phyloP scores from a whole-genome alignment of 768 basidiomycete species.

The Asterophora parasitica region DNA sequence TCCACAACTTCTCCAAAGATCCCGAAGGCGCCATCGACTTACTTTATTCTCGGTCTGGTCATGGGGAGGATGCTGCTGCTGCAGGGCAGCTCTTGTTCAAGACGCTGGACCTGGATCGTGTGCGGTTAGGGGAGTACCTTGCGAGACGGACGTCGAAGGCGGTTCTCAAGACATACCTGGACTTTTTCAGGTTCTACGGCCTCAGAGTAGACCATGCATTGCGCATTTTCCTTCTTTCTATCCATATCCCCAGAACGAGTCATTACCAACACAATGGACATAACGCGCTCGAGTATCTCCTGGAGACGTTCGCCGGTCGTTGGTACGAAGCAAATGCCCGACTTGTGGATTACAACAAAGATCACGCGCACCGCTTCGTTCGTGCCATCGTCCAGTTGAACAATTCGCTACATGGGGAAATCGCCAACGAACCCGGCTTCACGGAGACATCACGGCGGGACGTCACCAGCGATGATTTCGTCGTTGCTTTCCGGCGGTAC shows the following conservation, averaged over 20 bases:
- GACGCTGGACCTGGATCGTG: conserved; percentile 77
- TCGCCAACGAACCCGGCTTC: conserved; percentile 55
- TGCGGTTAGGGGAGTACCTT: conserved; percentile 80
- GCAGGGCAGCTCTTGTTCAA: conserved; percentile 79
- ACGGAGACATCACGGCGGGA: conserved; percentile 51
- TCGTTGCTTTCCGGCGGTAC: conserved; percentile 74
- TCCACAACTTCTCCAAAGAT: conserved; percentile 74
- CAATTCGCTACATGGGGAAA: conserved; percentile 76
- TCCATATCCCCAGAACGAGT: conserved; percentile 48
- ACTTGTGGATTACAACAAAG: conserved; percentile 76
- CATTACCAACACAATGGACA: conserved; percentile 33
- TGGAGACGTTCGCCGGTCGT: conserved; percentile 79
- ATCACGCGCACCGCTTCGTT: conserved; percentile 71
- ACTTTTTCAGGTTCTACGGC: conserved; percentile 81
- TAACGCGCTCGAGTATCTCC: conserved; percentile 58
- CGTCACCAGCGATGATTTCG: conserved; percentile 73
- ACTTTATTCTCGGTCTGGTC: conserved; percentile 58
- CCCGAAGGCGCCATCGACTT: conserved; percentile 74
- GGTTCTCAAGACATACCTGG: conserved; percentile 80
- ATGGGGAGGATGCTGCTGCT: conserved; percentile 62
- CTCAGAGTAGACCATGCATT: conserved; percentile 86
- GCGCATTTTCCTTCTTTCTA: conserved; percentile 80
- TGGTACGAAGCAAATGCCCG: conserved; percentile 90
- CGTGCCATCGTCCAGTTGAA: conserved; percentile 85
- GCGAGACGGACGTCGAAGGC: conserved; percentile 66